A percentile compares a stretch with the other conserved stretches of the same genome.
These are phyloP conservation scores for Aaosphaeria pasadenensis DNA, from an alignment of 2,329 filamentous ascomycete species.

Conservation along the genomic window DNA sequence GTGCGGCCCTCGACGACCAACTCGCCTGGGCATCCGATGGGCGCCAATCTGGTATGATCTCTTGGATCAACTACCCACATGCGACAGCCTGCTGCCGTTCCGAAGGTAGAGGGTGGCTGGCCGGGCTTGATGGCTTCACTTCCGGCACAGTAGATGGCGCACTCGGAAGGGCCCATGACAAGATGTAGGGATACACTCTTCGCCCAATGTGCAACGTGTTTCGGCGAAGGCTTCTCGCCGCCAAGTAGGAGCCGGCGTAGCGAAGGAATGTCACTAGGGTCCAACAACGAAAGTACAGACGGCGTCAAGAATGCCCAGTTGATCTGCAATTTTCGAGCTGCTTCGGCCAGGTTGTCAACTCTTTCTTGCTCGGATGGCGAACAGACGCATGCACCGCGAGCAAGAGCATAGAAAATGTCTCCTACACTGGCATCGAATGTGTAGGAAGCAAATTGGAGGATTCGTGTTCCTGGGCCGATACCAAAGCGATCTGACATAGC, in stretches of 20 bases:
- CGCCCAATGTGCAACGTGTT: not conserved
- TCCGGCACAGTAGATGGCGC: not conserved
- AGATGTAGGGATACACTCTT: not conserved
- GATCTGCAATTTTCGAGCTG: not conserved
- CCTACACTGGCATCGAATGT: constrained; percentile 51
- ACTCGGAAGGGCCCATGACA: not conserved
- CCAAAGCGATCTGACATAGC: constrained; percentile 42
- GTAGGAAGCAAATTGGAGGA: constrained; percentile 43
- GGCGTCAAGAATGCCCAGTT: not conserved
- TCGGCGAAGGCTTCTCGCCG: not conserved
- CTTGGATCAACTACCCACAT: constrained; percentile 10
- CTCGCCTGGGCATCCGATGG: constrained; percentile 34
- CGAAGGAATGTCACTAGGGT: not conserved
- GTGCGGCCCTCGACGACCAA: constrained; percentile 55
- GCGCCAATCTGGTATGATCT: constrained; percentile 5
- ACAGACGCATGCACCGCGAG: constrained; percentile 46
- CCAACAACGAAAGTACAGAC: not conserved
- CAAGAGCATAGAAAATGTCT: constrained; percentile 49
- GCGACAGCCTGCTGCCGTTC: not conserved
- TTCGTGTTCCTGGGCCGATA: constrained; percentile 52
- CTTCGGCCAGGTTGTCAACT: constrained; percentile 37
- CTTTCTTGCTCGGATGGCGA: constrained; percentile 51
- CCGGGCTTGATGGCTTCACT: not conserved
- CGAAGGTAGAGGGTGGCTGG: not conserved
- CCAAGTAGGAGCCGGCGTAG: not conserved